Conservation (phyloP, 2,329 filamentous ascomycete genomes). For the Calonectria crousiana region DNA sequence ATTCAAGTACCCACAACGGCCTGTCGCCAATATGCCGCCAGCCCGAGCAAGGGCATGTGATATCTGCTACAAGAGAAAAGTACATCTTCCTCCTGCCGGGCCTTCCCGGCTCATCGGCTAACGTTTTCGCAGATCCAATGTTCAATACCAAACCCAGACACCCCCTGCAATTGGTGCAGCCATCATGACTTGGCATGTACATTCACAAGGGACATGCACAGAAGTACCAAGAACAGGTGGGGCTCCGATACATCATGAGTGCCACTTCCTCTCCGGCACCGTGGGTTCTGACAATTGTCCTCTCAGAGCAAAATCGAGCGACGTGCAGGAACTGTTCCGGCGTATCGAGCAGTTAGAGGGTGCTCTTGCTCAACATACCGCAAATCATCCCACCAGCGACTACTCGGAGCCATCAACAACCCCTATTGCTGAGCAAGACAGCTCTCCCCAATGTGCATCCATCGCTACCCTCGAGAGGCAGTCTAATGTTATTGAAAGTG, state of each 20-base stretch:
- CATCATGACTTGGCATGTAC: slow-evolving; percentile 37
- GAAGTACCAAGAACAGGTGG: slow-evolving; percentile 36
- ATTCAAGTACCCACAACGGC: background rate
- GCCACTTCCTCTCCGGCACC: background rate
- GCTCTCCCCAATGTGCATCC: background rate
- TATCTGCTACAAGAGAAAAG: slow-evolving; percentile 25
- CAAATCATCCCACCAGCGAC: slow-evolving; percentile 21
- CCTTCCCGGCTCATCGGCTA: background rate
- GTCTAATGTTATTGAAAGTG: background rate
- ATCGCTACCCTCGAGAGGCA: background rate
- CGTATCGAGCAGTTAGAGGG: slow-evolving; percentile 35
- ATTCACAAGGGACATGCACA: slow-evolving; percentile 37
- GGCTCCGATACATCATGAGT: background rate
- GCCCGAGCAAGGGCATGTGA: slow-evolving; percentile 16
- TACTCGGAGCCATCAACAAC: slow-evolving; percentile 15
- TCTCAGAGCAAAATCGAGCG: slow-evolving; percentile 27
- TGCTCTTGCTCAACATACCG: slow-evolving; percentile 23
- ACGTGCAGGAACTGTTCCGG: slow-evolving; percentile 36
- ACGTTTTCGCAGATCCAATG: slow-evolving; percentile 36
- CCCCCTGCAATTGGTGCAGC: slow-evolving; percentile 39
- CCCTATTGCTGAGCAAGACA: slow-evolving; percentile 2
- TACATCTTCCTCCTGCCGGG: background rate
- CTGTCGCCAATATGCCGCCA: background rate
- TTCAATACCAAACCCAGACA: slow-evolving; percentile 27
- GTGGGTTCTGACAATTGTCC: background rate